Evolutionary conservation across 306 rosid genomes (phyloP), one percentile per base, ranked within the genome.

Genomic region (Quercus engelmannii): DNA sequence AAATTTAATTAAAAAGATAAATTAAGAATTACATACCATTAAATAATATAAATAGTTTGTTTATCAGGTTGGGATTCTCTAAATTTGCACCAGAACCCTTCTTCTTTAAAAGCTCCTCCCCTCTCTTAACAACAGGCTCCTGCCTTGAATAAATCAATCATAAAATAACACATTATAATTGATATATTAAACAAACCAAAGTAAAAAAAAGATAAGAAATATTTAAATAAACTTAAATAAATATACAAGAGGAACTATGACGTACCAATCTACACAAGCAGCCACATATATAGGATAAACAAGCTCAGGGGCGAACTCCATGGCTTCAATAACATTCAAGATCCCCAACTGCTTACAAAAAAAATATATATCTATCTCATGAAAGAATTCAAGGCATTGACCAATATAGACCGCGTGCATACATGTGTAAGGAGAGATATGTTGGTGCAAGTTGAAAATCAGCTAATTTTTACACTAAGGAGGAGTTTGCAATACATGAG

Each of bases 91-190:
- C 86, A 79, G 84, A 78, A 81, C 92, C 97, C 88, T 92, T 94
- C 96, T 92, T 92, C 95, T 93, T 94, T 76, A 92, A 75, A 84
- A 94, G 97, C 86, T 91, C 97, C 89, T 94, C 99, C 80, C 97
- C 99, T 87, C 90, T 88, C 90, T 91, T 94, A 80, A 90, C 82
- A 81, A 91, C 92, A 56, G 88, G 84, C 91, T 94, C 99, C 79
- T 94, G 95, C 88, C 99, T 94, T 82, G 86, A 87, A 87, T 83
- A 71, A 87, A 83, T 79, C 82, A 86, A 88, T 76, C 79, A 85
- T 56, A 75, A 65, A 83, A 64, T 76, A 35, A 72, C 78, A 56
- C 15, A 76, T 81, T 79, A 80, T 75, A 76, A 72, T 57, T 82
- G 82, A 84, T 54, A 86, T 82, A 72, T n/a, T n/a, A 75, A 72